phyloP scores from a whole-genome alignment of 2,329 filamentous ascomycete genomes.

The Fusarium sp. region DNA sequence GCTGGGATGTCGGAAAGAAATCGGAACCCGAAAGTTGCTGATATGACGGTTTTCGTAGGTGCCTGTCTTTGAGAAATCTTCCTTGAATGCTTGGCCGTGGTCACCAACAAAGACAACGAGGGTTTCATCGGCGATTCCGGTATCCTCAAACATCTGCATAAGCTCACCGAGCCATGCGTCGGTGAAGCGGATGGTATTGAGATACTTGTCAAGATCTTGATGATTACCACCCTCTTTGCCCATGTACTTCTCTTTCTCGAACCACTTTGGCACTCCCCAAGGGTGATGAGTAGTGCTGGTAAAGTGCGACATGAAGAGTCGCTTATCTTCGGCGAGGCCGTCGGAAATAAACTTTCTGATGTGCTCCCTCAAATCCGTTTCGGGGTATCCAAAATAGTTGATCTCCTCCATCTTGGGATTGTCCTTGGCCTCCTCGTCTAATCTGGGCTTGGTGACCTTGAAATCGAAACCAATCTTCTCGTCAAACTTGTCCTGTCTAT shows the following conservation, averaged over 20 bases:
- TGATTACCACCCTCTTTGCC: conserved; percentile 31
- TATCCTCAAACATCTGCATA: conserved; percentile 43
- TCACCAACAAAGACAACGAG: conserved; percentile 46
- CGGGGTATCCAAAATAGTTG: conserved; percentile 48
- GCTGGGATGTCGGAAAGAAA: conserved; percentile 44
- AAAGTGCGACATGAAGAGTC: conserved; percentile 47
- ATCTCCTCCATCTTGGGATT: conserved; percentile 36
- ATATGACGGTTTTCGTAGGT: conserved; percentile 46
- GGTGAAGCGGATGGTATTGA: conserved; percentile 44
- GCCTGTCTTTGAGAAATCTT: conserved; percentile 42
- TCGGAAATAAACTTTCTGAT: conserved; percentile 43
- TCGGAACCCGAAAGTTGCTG: conserved; percentile 44
- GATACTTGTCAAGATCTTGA: conserved; percentile 44
- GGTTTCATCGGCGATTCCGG: conserved; percentile 46
- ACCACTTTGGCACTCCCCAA: conserved; percentile 37
- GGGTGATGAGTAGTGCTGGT: conserved; percentile 49
- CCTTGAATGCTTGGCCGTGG: conserved; percentile 46
- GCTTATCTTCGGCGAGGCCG: conserved; percentile 43
- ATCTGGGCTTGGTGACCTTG: conserved; percentile 41
- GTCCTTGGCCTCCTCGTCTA: conserved; percentile 32
- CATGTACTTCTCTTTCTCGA: conserved; percentile 39
- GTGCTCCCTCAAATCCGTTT: conserved; percentile 43
- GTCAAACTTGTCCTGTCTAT: conserved; percentile 45
- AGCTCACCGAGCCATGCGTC: conserved; percentile 46
- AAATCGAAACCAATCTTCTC: conserved; percentile 44